Conservation (phyloP, 2,329 filamentous ascomycete species). For the Penicillium psychrosexuale region DNA sequence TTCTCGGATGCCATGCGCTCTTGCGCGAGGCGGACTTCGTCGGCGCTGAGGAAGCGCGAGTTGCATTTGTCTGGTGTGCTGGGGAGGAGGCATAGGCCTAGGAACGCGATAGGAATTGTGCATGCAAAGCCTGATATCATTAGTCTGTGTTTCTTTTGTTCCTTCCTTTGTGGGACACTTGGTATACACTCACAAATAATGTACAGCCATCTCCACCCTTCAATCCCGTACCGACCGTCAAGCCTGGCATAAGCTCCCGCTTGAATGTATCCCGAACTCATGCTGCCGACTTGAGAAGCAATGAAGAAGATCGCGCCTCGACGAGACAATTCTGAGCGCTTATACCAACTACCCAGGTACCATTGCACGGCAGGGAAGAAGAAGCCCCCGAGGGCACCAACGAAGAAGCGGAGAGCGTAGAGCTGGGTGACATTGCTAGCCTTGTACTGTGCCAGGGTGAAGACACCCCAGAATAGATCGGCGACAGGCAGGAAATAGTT, state of each 20-base stretch:
- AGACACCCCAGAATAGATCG: slow-evolving; percentile 18
- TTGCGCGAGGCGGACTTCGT: slow-evolving; percentile 19
- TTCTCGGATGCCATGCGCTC: slow-evolving; percentile 23
- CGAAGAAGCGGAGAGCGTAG: slow-evolving; percentile 35
- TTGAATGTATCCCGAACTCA: slow-evolving; percentile 26
- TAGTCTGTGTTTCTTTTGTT: background rate
- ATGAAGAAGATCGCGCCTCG: slow-evolving; percentile 25
- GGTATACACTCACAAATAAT: slow-evolving; percentile 14
- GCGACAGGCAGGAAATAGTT: slow-evolving; percentile 20
- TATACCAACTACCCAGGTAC: slow-evolving; percentile 25
- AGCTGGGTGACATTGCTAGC: slow-evolving; percentile 24
- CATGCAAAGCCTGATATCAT: slow-evolving; percentile 18
- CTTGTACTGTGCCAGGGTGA: slow-evolving; percentile 19
- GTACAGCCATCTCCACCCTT: slow-evolving; percentile 21
- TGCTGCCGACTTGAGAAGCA: slow-evolving; percentile 23
- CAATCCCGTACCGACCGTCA: slow-evolving; percentile 16
- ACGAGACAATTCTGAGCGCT: slow-evolving; percentile 21
- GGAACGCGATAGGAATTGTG: slow-evolving; percentile 22
- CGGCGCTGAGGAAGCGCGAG: slow-evolving; percentile 15
- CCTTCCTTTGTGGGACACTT: background rate
- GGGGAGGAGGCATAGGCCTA: slow-evolving; percentile 20
- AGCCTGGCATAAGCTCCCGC: slow-evolving; percentile 20
- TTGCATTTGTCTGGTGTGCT: slow-evolving; percentile 23
- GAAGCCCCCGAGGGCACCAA: slow-evolving; percentile 32
- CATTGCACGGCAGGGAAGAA: slow-evolving; percentile 31